A percentile compares a stretch with the other conserved stretches of the same genome.
Evolutionary conservation across 768 basidiomycete genomes (phyloP).

Genomic region (Favolaschia claudopus): DNA sequence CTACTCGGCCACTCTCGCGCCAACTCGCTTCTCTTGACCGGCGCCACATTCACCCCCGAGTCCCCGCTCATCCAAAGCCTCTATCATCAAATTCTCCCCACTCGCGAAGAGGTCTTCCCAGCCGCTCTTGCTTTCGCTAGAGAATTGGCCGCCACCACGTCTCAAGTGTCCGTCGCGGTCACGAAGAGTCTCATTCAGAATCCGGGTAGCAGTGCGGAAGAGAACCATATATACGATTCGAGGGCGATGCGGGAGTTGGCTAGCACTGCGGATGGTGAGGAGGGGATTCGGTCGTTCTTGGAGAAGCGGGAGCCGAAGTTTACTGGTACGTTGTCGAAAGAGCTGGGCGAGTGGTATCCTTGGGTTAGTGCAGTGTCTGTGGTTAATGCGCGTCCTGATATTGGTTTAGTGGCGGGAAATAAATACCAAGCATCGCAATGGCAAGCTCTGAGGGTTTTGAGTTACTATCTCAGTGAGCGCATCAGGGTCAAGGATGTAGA

Average conservation of each 20-base stretch:
- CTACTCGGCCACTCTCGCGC: conserved; percentile 62
- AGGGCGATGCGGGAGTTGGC: conserved; percentile 51
- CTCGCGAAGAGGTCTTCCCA: conserved; percentile 60
- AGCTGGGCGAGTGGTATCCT: conserved; percentile 52
- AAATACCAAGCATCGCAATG: conserved; percentile 41
- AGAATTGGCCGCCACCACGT: conserved; percentile 59
- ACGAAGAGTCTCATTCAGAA: conserved; percentile 61
- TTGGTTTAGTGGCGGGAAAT: conserved; percentile 45
- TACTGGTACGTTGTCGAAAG: conserved; percentile 50
- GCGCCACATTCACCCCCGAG: conserved; percentile 49
- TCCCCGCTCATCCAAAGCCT: conserved; percentile 52
- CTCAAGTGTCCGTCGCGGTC: conserved; percentile 58
- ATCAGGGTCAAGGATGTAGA: no score
- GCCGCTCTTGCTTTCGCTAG: conserved; percentile 58
- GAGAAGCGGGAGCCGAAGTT: conserved; percentile 56
- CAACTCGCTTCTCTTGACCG: conserved; percentile 58
- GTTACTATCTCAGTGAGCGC: no score
- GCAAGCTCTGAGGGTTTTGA: conserved; percentile 40
- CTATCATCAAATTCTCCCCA: conserved; percentile 56
- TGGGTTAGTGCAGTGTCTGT: conserved; percentile 50
- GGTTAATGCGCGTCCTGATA: neutral
- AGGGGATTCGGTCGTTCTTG: conserved; percentile 58
- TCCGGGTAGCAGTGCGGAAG: conserved; percentile 57
- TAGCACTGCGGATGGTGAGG: conserved; percentile 48
- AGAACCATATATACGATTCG: conserved; percentile 63